These are phyloP conservation scores for Suhomyces tanzawaensis DNA, from an alignment of 805 yeast genomes.

Conservation along the genomic window DNA sequence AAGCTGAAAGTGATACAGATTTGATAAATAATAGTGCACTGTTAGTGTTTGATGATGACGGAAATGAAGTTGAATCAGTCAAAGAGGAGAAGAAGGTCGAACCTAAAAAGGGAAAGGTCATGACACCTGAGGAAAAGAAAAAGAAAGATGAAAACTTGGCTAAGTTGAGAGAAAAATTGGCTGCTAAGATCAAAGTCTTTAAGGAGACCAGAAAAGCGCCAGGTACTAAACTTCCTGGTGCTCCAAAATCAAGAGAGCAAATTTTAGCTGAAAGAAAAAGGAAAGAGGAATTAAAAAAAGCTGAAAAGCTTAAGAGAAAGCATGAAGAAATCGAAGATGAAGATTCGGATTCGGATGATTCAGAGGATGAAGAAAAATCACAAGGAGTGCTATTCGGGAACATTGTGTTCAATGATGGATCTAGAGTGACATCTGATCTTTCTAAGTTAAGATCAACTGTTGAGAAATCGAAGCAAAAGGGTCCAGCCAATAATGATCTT, in stretches of 20 bases:
- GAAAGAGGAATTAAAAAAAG: conserved; percentile 44
- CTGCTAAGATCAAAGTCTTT: conserved; percentile 65
- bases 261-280: conserved; percentile 62
- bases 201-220: conserved; percentile 88
- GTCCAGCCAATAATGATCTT: conserved; percentile 82
- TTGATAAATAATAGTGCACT: conserved; percentile 17
- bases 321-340: conserved; percentile 38
- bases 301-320: conserved; percentile 44
- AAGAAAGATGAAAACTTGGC: conserved; percentile 55
- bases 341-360: conserved; percentile 34
- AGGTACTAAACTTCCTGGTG: conserved; percentile 76
- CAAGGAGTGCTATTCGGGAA: conserved; percentile 69
- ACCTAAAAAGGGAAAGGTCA: conserved; percentile 24
- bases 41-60: conserved; percentile 71
- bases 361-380: conserved; percentile 29
- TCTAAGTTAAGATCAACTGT: conserved; percentile 47
- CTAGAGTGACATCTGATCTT: conserved; percentile 72
- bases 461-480: conserved; percentile 60
- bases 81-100: conserved; percentile 12
- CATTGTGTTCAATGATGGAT: conserved; percentile 80
- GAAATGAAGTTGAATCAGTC: conserved; percentile 43
- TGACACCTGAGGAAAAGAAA: conserved; percentile 47
- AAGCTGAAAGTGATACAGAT: conserved; percentile 8
- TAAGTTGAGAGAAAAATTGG: conserved; percentile 74
- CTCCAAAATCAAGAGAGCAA: conserved; percentile 82